Evolutionary conservation across 2,329 filamentous ascomycete genomes (phyloP), one percentile per base, ranked within the genome.

Genomic region (Sclerotinia borealis): DNA sequence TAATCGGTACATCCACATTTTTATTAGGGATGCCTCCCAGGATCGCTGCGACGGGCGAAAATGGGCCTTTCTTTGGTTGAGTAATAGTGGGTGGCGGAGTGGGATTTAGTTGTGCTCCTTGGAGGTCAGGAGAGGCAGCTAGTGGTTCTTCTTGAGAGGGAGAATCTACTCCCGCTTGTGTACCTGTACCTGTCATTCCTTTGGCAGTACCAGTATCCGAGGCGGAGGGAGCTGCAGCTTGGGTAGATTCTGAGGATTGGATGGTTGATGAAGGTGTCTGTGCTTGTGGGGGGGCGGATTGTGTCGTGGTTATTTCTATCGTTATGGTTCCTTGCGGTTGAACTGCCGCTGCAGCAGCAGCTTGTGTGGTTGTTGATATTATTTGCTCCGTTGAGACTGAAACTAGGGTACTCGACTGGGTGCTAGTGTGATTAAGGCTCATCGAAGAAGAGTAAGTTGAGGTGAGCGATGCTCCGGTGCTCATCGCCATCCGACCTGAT

Each of bases 1-100:
- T 83, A 72, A 91, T 80, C 45, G 89, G 86, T 13, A 86, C 79
- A 73, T 92, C 90, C 66, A 88, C 76, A 3, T 72, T 67, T 4
- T 80, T 72, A 1, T 79, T 82, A 1, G 90, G 89, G 72, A 3
- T 79, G 29, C 86, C 84, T 63, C 87, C 87, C n/a, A 86, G 75
- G 19, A 73, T 71, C 47, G 86, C 85, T 4, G 13, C 71, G 75
- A 17, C 67, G 71, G 9, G 82, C 11, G 66, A 55, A 61, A 72
- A 74, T 13, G 70, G 70, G 13, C 34, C 50, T n/a, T 39, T 25
- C 0, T 54, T 54, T 13, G 50, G 50, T 19, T 54, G 50, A 22
- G 50, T 54, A n/a, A 54, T 54, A 2, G 50, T 37, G 19, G 50
- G 50, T 37, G 31, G 31, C 25, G 19, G 8, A 6, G n/a, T 17